These are phyloP conservation scores for Vachellia pachyceras DNA, from an alignment of 306 rosid species.

Conservation along the genomic window DNA sequence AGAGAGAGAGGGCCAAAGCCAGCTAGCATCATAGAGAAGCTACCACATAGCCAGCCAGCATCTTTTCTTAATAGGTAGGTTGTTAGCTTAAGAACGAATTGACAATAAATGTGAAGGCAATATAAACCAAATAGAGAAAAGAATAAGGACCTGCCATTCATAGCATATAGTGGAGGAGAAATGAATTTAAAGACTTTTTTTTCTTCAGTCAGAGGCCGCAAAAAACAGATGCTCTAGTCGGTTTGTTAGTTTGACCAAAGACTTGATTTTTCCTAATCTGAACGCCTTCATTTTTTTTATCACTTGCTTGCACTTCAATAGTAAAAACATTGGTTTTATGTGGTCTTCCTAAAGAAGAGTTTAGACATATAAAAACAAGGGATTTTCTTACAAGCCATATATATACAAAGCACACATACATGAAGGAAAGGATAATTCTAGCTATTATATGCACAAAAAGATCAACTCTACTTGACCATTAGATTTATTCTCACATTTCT, in stretches of 20 bases:
- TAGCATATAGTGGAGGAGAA: constrained; percentile 34
- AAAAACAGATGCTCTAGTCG: constrained; percentile 34
- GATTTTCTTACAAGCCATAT: not conserved
- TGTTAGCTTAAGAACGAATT: constrained; percentile 40
- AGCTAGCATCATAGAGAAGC: not conserved
- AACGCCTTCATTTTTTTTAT: not conserved
- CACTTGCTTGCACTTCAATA: constrained; percentile 31
- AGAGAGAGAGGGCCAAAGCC: not conserved
- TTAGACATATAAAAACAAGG: constrained; percentile 18
- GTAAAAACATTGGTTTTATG: constrained; percentile 30
- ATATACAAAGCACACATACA: not conserved
- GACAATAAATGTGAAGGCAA: constrained; percentile 43
- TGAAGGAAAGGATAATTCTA: not conserved
- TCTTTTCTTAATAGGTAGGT: constrained; percentile 27
- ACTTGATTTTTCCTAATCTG: constrained; percentile 43
- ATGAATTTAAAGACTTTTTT: constrained; percentile 38
- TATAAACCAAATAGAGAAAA: constrained; percentile 46
- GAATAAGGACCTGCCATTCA: constrained; percentile 46
- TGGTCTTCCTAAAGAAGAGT: not conserved
- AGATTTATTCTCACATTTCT: not conserved
- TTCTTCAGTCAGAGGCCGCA: not conserved
- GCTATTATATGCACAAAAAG: not conserved
- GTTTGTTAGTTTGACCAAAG: constrained; percentile 60
- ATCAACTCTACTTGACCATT: not conserved
- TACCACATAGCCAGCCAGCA: constrained; percentile 18